phyloP scores from a whole-genome alignment of 2,329 filamentous ascomycete species.

The Fusarium sp. region DNA sequence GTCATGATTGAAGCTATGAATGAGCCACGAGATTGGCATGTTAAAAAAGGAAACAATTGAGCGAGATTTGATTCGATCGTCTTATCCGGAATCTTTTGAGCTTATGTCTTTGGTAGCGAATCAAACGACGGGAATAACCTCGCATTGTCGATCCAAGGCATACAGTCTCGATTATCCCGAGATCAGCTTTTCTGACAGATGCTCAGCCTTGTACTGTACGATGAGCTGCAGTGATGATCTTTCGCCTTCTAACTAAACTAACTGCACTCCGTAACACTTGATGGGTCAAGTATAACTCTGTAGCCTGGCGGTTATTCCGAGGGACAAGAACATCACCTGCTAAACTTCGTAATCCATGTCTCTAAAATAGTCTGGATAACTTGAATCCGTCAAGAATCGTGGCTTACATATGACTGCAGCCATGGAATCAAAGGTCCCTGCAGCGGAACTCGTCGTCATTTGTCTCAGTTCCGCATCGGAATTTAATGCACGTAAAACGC shows the following conservation, averaged over 20 bases:
- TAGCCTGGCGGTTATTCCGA: no score
- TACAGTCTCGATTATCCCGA: conserved; percentile 3
- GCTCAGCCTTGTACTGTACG: conserved; percentile 33
- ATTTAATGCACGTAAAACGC: not conserved
- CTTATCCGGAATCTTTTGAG: not conserved
- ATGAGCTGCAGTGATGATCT: not conserved
- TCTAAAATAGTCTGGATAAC: no score
- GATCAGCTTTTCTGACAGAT: conserved; percentile 12
- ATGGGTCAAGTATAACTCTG: not conserved
- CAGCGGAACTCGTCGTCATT: not conserved
- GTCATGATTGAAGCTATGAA: not conserved
- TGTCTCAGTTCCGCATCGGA: not conserved
- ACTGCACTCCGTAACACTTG: not conserved
- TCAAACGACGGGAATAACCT: not conserved
- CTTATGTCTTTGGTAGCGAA: conserved; percentile 4
- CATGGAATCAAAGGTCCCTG: not conserved
- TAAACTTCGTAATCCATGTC: no score
- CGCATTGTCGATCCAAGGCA: conserved; percentile 12
- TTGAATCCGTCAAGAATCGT: no score
- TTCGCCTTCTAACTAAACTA: no score
- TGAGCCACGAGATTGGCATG: not conserved
- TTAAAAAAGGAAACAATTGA: not conserved
- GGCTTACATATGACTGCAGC: not conserved
- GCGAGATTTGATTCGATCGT: conserved; percentile 5
- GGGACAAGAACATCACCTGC: no score